phyloP scores from a whole-genome alignment of 2,329 filamentous ascomycete genomes.

The Cladorrhinum sp. region DNA sequence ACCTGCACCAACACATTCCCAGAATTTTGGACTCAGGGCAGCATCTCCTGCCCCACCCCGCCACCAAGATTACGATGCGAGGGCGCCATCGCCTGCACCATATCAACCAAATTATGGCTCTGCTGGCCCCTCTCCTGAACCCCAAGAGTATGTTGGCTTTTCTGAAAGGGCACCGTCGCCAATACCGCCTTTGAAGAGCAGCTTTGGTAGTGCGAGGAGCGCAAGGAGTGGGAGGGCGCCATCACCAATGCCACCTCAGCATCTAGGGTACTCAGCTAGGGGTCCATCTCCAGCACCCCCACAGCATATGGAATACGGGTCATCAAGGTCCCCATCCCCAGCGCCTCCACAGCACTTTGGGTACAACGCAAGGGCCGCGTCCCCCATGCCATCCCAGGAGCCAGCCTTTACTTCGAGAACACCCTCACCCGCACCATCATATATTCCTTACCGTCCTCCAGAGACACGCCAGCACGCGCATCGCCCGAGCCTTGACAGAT shows the following conservation, averaged over 20 bases:
- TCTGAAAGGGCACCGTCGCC: conserved; percentile 1
- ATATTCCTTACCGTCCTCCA: conserved; percentile 27
- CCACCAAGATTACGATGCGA: conserved; percentile 13
- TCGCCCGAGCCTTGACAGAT: not conserved
- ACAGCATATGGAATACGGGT: not conserved
- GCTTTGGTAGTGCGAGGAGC: not conserved
- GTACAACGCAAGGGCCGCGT: conserved; percentile 11
- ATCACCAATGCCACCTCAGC: conserved; percentile 1
- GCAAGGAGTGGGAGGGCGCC: not conserved
- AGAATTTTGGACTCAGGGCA: not conserved
- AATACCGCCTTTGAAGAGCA: conserved; percentile 1
- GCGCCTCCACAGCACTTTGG: conserved; percentile 3
- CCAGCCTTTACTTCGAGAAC: conserved; percentile 37
- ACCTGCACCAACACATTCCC: conserved; percentile 2
- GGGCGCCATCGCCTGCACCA: conserved; percentile 22
- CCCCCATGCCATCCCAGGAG: conserved; percentile 28
- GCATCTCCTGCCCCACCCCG: conserved; percentile 26
- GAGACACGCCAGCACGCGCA: conserved; percentile 14
- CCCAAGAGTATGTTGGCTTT: not conserved
- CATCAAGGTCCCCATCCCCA: conserved; percentile 5
- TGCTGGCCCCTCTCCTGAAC: conserved; percentile 8
- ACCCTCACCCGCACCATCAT: conserved; percentile 27
- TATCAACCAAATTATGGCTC: not conserved
- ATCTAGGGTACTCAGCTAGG: conserved; percentile 25
- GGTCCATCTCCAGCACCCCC: conserved; percentile 36